Base-by-base conservation (phyloP, 2,329 filamentous ascomycete genomes). In the Aspergillus sojae region DNA sequence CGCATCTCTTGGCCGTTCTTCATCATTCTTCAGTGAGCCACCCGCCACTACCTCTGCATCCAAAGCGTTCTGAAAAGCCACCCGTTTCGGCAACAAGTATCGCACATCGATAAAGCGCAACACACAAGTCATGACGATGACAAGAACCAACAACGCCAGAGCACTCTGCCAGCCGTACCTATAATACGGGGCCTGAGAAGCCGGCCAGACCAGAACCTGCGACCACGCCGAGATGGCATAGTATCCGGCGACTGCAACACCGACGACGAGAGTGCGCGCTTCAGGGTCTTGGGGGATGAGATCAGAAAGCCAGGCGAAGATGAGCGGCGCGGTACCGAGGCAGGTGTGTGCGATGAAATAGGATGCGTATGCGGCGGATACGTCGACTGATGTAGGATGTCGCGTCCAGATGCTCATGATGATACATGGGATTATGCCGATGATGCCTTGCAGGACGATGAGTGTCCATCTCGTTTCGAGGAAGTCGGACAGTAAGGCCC, bases 331-430 rank as follows among this genome's bases (percentile, higher is more conserved):
- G 1, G 52, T 54, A 26, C 52, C 52, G 10, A 54, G 52, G 6
- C 52, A 54, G 10, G n/a, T 54, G 28, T 54, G 19, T 16, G 52
- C 19, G 12, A 54, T 54, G 30, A 54, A 54, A n/a, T 54, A 54
- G 0, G 52, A 54, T 3, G 52, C 52, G 30, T 54, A 54, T 23
- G 52, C 52, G 30, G 52, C 52, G 23, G 52, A 36, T n/a, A 54
- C 11, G 4, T 19, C 19, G 10, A 36, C 52, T n/a, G 52, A 54
- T 11, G 16, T 19, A 12, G 52, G 52, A 32, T 54, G 52, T 21
- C 23, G 28, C 19, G 52, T 54, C 52, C 52, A 54, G 52, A 54
- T 36, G 10, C 52, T 54, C 52, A 54, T 54, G n/a, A 54, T 54
- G n/a, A 54, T 54, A 28, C 52, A 54, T 16, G 52, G 52, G 30